Evolutionary conservation across 164 flowering plant genomes (phyloP), one percentile per base, ranked within the genome.

Genomic region (Chimonanthus praecox): DNA sequence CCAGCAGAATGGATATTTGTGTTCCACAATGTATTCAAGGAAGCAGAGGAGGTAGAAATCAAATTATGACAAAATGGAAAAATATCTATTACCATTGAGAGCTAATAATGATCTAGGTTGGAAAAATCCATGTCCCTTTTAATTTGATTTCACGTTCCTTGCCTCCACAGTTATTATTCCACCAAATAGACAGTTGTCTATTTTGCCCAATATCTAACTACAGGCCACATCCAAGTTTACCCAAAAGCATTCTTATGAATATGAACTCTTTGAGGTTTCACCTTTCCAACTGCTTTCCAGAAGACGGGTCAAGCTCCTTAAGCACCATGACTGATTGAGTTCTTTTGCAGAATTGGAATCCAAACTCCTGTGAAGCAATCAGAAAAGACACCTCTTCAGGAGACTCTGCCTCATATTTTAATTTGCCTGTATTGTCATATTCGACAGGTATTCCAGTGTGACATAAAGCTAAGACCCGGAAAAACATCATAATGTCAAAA

Each of bases 301-400:
- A 77, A 44, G 78, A 63, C 70, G 84, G 81, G 58, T 86, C 80
- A 6, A 80, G 64, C 75, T 87, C 90, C 51, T 74, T 75, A n/a
- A 88, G 69, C 61, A 83, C 45, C 81, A 89, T 72, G 8, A 43
- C 69, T 0, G 88, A 82, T 72, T 91, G 94, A 20, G 86, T 88
- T 81, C 97, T 86, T 67, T 78, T 84, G 73, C 47, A 86, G 70
- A 89, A 91, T 68, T 81, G 84, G 75, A 89, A 89, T 33, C 94
- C 97, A 71, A 91, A 85, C 75, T 89, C 94, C 78, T 86, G 83
- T 10, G 94, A 86, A 64, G 92, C 94, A 82, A 84, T 80, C 66
- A 91, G 88, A 76, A 89, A 88, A 47, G 94, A 89, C 44, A 88
- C 93, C 78, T 91, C 97, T 65, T 91, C 94, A 1, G 97, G 97